These are phyloP conservation scores for Backusella liffmaniae DNA, from an alignment of 192 early-diverging fungal genomes.

Conservation along the genomic window DNA sequence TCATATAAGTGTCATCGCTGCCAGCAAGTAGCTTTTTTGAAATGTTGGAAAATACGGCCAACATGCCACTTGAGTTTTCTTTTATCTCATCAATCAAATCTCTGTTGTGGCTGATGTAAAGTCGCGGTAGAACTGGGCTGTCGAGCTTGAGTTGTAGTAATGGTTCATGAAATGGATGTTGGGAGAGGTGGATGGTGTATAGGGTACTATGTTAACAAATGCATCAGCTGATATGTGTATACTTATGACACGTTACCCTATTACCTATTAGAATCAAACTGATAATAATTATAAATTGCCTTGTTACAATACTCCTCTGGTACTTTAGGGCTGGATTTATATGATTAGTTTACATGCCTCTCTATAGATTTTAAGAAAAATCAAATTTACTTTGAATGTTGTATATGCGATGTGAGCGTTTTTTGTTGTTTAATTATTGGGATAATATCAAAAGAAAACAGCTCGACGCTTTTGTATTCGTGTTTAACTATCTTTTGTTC, in stretches of 20 bases:
- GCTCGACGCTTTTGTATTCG: not conserved
- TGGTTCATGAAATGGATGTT: not conserved
- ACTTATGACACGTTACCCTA: too few species aligned
- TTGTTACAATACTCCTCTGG: constrained; percentile 8
- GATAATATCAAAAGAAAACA: not conserved
- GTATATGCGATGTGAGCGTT: not conserved
- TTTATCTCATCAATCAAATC: constrained; percentile 14
- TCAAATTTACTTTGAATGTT: not conserved
- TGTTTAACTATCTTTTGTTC: not conserved
- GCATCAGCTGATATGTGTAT: too few species aligned
- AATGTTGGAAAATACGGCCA: constrained; percentile 5
- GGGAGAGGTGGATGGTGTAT: not conserved
- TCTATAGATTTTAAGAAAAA: not conserved
- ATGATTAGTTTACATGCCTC: not conserved
- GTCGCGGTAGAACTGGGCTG: constrained; percentile 12
- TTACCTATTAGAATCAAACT: not conserved
- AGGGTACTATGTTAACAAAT: not conserved
- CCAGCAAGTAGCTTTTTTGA: not conserved
- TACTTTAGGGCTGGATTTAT: not conserved
- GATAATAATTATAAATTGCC: not conserved
- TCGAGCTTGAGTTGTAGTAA: not conserved
- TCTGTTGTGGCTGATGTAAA: constrained; percentile 30
- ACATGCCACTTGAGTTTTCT: not conserved
- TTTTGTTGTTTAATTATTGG: not conserved
- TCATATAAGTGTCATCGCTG: not conserved